Conservation (phyloP, 805 yeast species). For the Millerago galiae region DNA sequence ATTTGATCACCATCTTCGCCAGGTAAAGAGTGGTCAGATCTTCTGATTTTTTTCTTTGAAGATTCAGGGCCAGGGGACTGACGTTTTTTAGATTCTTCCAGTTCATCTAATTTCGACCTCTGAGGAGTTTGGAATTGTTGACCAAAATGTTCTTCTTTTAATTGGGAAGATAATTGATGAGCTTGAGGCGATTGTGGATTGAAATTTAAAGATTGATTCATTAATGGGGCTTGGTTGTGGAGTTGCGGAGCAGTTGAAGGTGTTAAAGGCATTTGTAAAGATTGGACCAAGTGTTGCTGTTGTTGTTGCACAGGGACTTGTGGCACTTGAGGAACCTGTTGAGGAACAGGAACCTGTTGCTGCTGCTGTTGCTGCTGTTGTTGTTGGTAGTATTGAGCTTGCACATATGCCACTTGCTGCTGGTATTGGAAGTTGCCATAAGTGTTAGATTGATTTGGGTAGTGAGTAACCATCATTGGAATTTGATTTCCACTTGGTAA, state of each 20-base stretch:
- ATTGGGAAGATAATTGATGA: slow-evolving; percentile 2
- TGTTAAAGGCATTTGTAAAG: slow-evolving; percentile 6
- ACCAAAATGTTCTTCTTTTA: slow-evolving; percentile 2
- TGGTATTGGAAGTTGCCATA: slow-evolving; percentile 12
- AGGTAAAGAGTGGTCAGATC: slow-evolving; percentile 22
- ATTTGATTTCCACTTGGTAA: slow-evolving; percentile 1
- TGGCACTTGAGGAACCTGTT: too few relatives aligned
- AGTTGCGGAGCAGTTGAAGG: slow-evolving; percentile 10
- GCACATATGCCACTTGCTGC: slow-evolving; percentile 10
- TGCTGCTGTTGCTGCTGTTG: slow-evolving; percentile 9
- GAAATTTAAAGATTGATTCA: slow-evolving; percentile 8
- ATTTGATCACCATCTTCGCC: slow-evolving; percentile 32
- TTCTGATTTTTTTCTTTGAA: slow-evolving; percentile 21
- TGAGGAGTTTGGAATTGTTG: slow-evolving; percentile 22
- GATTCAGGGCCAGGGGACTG: slow-evolving; percentile 13
- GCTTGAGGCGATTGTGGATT: not conserved
- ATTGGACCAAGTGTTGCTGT: slow-evolving; percentile 3
- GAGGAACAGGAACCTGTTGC: slow-evolving; percentile 4
- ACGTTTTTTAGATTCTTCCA: slow-evolving; percentile 3
- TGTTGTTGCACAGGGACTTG: too few relatives aligned
- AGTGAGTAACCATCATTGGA: slow-evolving; percentile 19
- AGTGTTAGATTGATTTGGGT: slow-evolving; percentile 8
- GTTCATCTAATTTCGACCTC: slow-evolving; percentile 12
- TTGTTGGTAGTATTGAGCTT: slow-evolving; percentile 9
- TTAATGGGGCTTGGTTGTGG: slow-evolving; percentile 2